phyloP scores from a whole-genome alignment of 257 asterid species.

The Plantago ovata region DNA sequence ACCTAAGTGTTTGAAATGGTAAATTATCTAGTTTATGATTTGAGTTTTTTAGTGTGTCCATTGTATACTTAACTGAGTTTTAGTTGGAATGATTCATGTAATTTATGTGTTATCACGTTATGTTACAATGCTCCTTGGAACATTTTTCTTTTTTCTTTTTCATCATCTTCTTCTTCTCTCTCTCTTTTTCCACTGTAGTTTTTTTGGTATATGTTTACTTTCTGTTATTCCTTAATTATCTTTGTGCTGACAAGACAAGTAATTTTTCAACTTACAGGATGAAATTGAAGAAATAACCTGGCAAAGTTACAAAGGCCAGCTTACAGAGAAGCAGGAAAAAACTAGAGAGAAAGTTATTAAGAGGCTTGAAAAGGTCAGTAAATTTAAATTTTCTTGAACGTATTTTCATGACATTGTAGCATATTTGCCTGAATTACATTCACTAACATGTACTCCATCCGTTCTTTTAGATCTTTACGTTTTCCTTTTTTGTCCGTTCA shows the following conservation, averaged over 20 bases:
- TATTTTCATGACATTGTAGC: background rate
- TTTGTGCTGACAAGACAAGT: constrained; percentile 3
- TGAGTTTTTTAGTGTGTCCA: no score
- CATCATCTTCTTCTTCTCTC: no score
- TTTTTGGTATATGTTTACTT: constrained; percentile 6
- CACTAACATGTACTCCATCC: background rate
- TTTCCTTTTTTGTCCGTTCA: no score
- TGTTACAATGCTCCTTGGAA: constrained; percentile 2
- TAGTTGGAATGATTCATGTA: background rate
- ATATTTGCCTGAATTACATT: constrained; percentile 1
- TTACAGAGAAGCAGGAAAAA: constrained; percentile 95
- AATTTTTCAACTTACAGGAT: constrained; percentile 43
- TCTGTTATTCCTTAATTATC: background rate
- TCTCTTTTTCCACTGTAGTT: constrained; percentile 3
- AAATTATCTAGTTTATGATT: no score
- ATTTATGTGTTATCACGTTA: constrained; percentile 2
- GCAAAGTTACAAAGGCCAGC: constrained; percentile 95
- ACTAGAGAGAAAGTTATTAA: constrained; percentile 89
- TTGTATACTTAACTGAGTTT: no score
- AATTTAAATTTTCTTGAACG: constrained; percentile 5
- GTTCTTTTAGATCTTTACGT: no score
- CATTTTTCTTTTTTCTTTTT: no score
- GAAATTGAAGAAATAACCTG: constrained; percentile 92
- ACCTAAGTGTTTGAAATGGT: no score
- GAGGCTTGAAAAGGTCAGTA: constrained; percentile 84